Base-by-base conservation (phyloP, 768 basidiomycete species). In the Russula ochroleuca region DNA sequence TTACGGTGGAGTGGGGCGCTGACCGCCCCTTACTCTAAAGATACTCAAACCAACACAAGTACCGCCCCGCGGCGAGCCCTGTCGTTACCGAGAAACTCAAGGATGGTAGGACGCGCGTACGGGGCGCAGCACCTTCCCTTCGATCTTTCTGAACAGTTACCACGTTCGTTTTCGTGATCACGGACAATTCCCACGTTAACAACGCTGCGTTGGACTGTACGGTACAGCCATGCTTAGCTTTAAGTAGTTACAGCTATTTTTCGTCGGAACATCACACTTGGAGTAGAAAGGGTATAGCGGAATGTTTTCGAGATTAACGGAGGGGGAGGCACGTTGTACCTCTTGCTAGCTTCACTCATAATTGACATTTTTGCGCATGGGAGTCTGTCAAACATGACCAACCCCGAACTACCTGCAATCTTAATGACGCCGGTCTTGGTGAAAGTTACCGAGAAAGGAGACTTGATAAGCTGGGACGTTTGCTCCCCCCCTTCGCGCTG, bases 41-140 rank as follows among this genome's bases (percentile, higher is more conserved):
- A 66, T 94, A 94, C 71, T 92, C 90, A 14, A 86, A 88, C 65
- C 86, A 92, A 69, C 83, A 82, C 77, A 91, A 86, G 73, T 93
- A 82, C 72, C 79, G 92, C 25, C 92, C 92, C 0, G 92, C 92
- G 13, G 90, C 92, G 7, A 92, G 88, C 64, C 91, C 92, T 13
- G 77, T 94, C 48, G 80, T 94, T 67, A 92, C 88, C 0, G 89
- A 93, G 71, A 80, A 77, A 21, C 75, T 94, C 65, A 83, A 83
- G 66, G 90, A 90, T 66, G 91, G 91, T 0, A 79, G 83, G 5
- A 73, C 83, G 9, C 79, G 85, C 10, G 69, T 94, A 43, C 77
- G 90, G n/a, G 92, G 92, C 0, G 91, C 88, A 1, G 73, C 74
- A 13, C 81, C 85, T 3, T 66, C 69, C 7, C 35, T 21, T 28